These are phyloP conservation scores for Ustilago curta DNA, from an alignment of 1,284 basidiomycete genomes.

Conservation along the genomic window DNA sequence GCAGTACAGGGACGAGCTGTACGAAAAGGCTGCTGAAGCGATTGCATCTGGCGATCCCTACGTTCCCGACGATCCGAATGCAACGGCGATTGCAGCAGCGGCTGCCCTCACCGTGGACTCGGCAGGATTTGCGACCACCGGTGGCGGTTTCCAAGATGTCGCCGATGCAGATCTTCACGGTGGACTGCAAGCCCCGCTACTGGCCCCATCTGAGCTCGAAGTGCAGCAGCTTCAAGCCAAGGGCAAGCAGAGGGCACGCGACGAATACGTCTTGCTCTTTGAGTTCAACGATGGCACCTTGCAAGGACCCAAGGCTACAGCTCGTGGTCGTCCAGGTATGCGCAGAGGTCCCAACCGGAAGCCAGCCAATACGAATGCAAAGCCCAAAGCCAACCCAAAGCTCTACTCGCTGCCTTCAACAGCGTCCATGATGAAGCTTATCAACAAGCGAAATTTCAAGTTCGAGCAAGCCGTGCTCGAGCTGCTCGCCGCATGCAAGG, in stretches of 20 bases:
- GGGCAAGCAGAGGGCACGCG: slow-evolving; percentile 51
- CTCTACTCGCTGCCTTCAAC: slow-evolving; percentile 51
- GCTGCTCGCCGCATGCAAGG: slow-evolving; percentile 59
- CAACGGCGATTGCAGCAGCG: slow-evolving; percentile 7
- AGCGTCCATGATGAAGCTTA: slow-evolving; percentile 62
- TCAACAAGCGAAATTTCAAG: slow-evolving; percentile 65
- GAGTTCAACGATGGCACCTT: slow-evolving; percentile 71
- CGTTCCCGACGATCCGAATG: slow-evolving; percentile 19
- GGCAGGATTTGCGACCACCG: slow-evolving; percentile 36
- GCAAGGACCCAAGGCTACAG: slow-evolving; percentile 68
- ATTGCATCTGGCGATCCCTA: slow-evolving; percentile 35
- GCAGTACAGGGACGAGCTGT: slow-evolving; percentile 48
- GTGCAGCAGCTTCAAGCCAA: slow-evolving; percentile 37
- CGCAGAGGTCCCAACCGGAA: slow-evolving; percentile 40
- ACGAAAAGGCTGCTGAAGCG: slow-evolving; percentile 37
- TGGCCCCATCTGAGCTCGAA: slow-evolving; percentile 41
- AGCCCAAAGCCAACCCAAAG: slow-evolving; percentile 35
- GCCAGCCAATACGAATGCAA: slow-evolving; percentile 19
- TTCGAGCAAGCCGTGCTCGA: slow-evolving; percentile 66
- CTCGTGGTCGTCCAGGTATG: slow-evolving; percentile 60
- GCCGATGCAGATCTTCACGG: slow-evolving; percentile 33
- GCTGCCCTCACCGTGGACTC: slow-evolving; percentile 28
- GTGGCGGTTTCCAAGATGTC: slow-evolving; percentile 49
- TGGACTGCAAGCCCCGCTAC: slow-evolving; percentile 24
- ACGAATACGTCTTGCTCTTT: slow-evolving; percentile 69